A percentile compares a stretch with the other conserved stretches of the same genome.
Evolutionary conservation across 2,329 filamentous ascomycete genomes (phyloP).

Genomic region (Talaromyces sp.): DNA sequence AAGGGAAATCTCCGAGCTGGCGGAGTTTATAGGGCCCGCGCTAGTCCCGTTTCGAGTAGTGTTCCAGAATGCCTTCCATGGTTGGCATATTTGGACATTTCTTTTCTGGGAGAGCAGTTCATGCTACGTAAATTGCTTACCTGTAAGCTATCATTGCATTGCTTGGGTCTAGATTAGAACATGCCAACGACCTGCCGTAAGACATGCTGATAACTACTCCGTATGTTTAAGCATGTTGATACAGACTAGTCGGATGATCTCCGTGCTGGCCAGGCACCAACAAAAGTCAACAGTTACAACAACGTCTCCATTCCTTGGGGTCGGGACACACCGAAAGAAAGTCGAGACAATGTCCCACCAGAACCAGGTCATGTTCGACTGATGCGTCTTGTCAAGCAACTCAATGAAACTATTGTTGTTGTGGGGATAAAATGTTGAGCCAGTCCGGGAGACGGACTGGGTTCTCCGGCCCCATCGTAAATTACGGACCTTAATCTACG

Average conservation of each 20-base stretch:
- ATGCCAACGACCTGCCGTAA: neutral
- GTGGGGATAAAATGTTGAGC: constrained; percentile 19
- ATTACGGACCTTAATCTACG: constrained; percentile 9
- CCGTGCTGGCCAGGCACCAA: constrained; percentile 6
- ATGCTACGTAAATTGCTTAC: neutral
- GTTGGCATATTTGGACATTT: neutral
- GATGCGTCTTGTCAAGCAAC: neutral
- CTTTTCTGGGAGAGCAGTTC: neutral
- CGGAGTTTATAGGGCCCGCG: neutral
- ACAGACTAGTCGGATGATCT: neutral
- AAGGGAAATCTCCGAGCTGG: constrained; percentile 3
- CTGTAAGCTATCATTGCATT: neutral
- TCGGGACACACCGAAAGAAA: neutral
- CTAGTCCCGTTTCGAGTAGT: constrained; percentile 7
- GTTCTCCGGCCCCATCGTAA: constrained; percentile 8
- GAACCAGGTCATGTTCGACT: neutral
- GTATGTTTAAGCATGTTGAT: neutral
- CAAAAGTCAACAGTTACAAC: neutral
- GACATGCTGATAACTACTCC: constrained; percentile 2
- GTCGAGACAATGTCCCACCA: neutral
- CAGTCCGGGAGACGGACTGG: constrained; percentile 6
- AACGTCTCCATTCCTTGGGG: neutral
- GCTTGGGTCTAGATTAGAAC: neutral
- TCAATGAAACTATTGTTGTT: constrained; percentile 1
- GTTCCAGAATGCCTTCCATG: constrained; percentile 15